phyloP scores from a whole-genome alignment of 768 basidiomycete species.

The Tephrocybe sp. region DNA sequence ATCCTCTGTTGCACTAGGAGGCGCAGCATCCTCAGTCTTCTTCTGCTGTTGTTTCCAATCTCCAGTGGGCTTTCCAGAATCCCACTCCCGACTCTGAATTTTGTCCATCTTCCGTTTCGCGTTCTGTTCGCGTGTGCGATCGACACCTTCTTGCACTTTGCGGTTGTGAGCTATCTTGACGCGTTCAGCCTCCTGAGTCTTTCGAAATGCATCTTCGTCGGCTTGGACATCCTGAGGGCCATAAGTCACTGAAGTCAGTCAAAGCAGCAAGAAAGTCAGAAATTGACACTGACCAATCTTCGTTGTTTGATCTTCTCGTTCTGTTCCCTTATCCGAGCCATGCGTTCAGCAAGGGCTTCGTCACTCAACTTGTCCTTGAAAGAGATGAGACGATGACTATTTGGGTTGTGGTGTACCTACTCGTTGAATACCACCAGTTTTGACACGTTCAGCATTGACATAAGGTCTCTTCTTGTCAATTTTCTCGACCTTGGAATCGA shows the following conservation, averaged over 20 bases:
- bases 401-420: conserved; percentile 34
- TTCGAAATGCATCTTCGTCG: conserved; percentile 75
- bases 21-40: conserved; percentile 12
- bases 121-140: conserved; percentile 74
- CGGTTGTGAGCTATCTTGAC: conserved; percentile 53
- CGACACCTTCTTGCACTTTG: conserved; percentile 66
- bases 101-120: conserved; percentile 83
- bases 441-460: conserved; percentile 81
- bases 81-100: conserved; percentile 78
- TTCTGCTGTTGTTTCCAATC: conserved; percentile 28
- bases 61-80: conserved; percentile 59
- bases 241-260: background rate
- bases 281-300: conserved; percentile 37
- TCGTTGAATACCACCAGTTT: conserved; percentile 73
- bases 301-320: conserved; percentile 68
- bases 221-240: conserved; percentile 62
- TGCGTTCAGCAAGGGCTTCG: conserved; percentile 57
- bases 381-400: conserved; percentile 10
- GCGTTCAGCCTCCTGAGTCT: conserved; percentile 65
- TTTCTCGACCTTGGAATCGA: conserved; percentile 39
- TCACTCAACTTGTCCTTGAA: conserved; percentile 37
- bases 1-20: conserved; percentile 6
- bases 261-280: no score
- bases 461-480: conserved; percentile 69
- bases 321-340: conserved; percentile 60